Conservation (phyloP, 768 basidiomycete genomes). For the Boletellus emodensis region DNA sequence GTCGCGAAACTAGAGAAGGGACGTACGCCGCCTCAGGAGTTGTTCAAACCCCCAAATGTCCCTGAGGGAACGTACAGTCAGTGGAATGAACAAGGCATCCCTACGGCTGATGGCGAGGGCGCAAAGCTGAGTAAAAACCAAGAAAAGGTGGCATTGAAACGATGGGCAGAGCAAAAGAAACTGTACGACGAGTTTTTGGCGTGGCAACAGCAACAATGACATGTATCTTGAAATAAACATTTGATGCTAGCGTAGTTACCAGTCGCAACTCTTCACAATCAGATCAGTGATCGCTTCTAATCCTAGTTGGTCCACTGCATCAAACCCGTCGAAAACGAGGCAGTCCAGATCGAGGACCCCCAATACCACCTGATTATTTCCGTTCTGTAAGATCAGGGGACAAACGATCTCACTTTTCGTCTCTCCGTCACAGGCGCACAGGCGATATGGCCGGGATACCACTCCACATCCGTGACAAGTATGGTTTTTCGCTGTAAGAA, state of each 20-base stretch:
- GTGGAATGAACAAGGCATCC: slow-evolving; percentile 85
- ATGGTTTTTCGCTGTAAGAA: slow-evolving; percentile 55
- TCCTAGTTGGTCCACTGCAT: slow-evolving; percentile 72
- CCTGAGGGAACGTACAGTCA: slow-evolving; percentile 67
- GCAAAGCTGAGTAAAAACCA: slow-evolving; percentile 80
- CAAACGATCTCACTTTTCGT: slow-evolving; percentile 90
- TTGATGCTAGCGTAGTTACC: slow-evolving; percentile 36
- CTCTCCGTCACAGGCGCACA: slow-evolving; percentile 90
- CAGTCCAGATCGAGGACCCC: slow-evolving; percentile 89
- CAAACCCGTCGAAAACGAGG: slow-evolving; percentile 64
- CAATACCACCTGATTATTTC: slow-evolving; percentile 34
- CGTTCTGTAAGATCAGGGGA: slow-evolving; percentile 51
- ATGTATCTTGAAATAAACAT: not conserved
- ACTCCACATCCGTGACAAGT: slow-evolving; percentile 73
- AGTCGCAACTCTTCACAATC: slow-evolving; percentile 60
- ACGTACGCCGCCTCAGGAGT: slow-evolving; percentile 61
- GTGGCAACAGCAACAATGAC: slow-evolving; percentile 33
- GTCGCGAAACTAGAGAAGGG: slow-evolving; percentile 84
- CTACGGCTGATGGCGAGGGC: slow-evolving; percentile 79
- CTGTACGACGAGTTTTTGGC: slow-evolving; percentile 73
- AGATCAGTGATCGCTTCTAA: slow-evolving; percentile 68
- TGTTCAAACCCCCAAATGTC: slow-evolving; percentile 84
- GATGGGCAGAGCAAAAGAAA: slow-evolving; percentile 69
- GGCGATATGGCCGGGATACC: slow-evolving; percentile 89
- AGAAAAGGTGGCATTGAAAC: slow-evolving; percentile 74